Conservation (phyloP, 108 stramenopile genomes). For the Stephanodiscus minutulus region DNA sequence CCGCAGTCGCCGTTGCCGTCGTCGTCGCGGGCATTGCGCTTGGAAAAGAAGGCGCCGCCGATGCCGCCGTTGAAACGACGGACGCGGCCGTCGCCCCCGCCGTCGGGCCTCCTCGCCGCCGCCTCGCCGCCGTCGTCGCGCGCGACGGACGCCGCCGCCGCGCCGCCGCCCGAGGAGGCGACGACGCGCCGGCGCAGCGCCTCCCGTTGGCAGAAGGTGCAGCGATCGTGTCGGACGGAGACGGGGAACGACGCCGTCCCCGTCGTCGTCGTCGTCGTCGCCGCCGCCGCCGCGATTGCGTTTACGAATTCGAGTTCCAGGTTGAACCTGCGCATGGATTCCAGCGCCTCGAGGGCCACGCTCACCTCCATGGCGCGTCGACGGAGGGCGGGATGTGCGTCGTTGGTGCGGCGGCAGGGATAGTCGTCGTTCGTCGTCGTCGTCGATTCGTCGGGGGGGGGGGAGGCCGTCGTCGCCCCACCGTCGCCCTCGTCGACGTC, state of each 20-base stretch:
- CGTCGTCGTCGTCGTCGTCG: background rate
- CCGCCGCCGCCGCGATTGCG: background rate
- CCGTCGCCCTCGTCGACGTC: conserved; percentile 9
- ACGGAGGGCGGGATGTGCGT: conserved; percentile 15
- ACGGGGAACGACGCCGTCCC: too few relatives aligned
- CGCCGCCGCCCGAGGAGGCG: too few relatives aligned
- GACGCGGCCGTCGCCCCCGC: background rate
- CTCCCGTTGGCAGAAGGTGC: conserved; percentile 43
- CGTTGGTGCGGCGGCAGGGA: background rate
- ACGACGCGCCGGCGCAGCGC: conserved; percentile 7
- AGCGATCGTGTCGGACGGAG: conserved; percentile 27
- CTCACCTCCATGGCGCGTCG: conserved; percentile 53
- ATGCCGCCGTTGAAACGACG: conserved; percentile 3
- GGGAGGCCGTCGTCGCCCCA: too few relatives aligned
- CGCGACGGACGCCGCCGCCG: conserved; percentile 1
- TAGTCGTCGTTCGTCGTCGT: background rate
- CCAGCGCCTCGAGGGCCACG: conserved; percentile 62
- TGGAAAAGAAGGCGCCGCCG: background rate
- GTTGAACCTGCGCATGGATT: conserved; percentile 65
- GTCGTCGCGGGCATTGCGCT: background rate
- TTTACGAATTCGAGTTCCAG: conserved; percentile 58
- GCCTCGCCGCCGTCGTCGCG: background rate
- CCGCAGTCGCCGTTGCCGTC: too few relatives aligned
- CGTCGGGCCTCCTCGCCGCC: background rate
- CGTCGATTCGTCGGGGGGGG: background rate